Evolutionary conservation across 2,329 filamentous ascomycete species (phyloP), one percentile per base, ranked within the genome.

Genomic region (Pezicula neosporulosa): DNA sequence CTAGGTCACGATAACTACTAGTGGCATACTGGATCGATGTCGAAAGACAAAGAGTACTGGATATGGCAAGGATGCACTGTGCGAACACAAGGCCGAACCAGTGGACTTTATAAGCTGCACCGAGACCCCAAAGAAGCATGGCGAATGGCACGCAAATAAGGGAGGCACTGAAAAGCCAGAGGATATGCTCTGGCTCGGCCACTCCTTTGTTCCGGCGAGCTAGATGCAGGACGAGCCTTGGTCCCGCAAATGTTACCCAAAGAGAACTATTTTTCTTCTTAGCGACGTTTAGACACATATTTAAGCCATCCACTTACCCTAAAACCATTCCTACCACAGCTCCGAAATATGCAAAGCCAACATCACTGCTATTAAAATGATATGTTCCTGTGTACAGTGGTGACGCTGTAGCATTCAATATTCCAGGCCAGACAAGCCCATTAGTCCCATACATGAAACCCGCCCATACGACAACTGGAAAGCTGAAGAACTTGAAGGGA

Each of bases 81-180:
- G 72, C 74, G 35, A 77, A 71, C 1, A 78, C 65, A 16, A 74
- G 62, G 1, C 74, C 77, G 46, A 77, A 59, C 57, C 57, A 61
- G 33, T 77, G 74, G 15, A 77, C 60, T 1, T 66, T 49, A 19
- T 73, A 66, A 46, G 72, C 71, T 1, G 75, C 72, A 12, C 77
- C 76, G 0, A 78, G 69, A 33, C 77, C 77, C 74, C 74, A 78
- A 1, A 77, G 62, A 39, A 77, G 68, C 21, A 76, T 64, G 0
- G 69, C 71, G 21, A 67, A 68, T 0, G 75, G 73, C 1, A 75
- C 64, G 33, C 74, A 58, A 4, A 78, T 47, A 8, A 72, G 53
- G 10, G 67, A 69, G 1, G 67, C 59, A 8, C 55, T 43, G 48
- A 65, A 64, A 21, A 65, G 56, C 62, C 60, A 66, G 2, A 66